Evolutionary conservation across 1,284 basidiomycete species (phyloP).

Genomic region (Sporisorium iseilematis-ciliati): DNA sequence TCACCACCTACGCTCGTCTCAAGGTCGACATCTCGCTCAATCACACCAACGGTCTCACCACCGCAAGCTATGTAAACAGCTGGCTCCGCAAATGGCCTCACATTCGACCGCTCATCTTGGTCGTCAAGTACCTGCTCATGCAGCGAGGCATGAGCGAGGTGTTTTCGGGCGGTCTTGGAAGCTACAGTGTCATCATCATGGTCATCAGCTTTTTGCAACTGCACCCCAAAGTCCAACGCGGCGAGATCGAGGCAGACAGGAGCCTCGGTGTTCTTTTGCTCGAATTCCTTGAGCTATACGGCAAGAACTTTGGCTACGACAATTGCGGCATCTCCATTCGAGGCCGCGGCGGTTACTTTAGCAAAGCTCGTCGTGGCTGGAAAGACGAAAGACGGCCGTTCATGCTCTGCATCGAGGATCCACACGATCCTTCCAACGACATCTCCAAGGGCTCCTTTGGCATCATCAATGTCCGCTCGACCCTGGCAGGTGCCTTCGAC

Average conservation of each 20-base stretch:
- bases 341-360: constrained; percentile 82
- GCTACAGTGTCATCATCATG: constrained; percentile 92
- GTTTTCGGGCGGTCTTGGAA: constrained; percentile 92
- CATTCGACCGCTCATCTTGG: constrained; percentile 76
- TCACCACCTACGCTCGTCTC: constrained; percentile 76
- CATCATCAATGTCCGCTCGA: constrained; percentile 83
- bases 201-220: constrained; percentile 94
- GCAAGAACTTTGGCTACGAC: constrained; percentile 82
- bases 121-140: constrained; percentile 89
- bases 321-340: constrained; percentile 80
- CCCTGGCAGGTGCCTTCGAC: constrained; percentile 86
- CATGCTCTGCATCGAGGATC: constrained; percentile 90
- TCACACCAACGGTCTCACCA: constrained; percentile 79
- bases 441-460: constrained; percentile 89
- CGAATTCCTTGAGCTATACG: constrained; percentile 97
- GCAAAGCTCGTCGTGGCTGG: constrained; percentile 66
- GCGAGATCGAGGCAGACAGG: constrained; percentile 85
- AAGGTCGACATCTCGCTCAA: constrained; percentile 70
- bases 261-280: constrained; percentile 92
- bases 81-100: constrained; percentile 83
- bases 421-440: constrained; percentile 90
- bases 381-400: constrained; percentile 72
- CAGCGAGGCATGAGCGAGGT: constrained; percentile 97
- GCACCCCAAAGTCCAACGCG: constrained; percentile 91
- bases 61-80: constrained; percentile 83